These are phyloP conservation scores for Pholiota microspora DNA, from an alignment of 768 basidiomycete genomes.

Conservation along the genomic window DNA sequence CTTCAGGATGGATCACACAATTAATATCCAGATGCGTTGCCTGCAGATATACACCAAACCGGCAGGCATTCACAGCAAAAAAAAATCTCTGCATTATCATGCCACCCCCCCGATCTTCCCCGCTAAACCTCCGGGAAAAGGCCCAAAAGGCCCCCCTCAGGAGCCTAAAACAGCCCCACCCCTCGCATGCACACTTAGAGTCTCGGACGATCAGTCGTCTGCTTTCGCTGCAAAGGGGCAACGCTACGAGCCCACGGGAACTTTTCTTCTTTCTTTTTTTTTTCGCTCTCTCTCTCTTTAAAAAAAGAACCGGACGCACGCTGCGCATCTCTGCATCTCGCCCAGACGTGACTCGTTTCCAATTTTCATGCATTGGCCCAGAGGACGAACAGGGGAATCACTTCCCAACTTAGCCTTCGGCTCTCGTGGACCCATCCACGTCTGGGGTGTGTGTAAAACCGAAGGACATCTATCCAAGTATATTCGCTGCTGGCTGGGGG, in stretches of 20 bases:
- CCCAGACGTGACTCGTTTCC: background rate
- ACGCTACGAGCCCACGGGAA: background rate
- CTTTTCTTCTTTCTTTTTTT: background rate
- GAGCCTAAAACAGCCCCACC: background rate
- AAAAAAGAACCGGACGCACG: background rate
- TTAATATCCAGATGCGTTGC: background rate
- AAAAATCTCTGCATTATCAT: too few species aligned
- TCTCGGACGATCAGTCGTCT: background rate
- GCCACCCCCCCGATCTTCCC: too few species aligned
- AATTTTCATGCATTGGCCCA: background rate
- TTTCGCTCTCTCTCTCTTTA: too few species aligned
- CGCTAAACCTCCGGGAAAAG: background rate
- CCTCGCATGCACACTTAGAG: background rate
- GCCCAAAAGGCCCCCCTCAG: background rate
- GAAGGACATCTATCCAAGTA: background rate
- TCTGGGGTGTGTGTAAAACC: background rate
- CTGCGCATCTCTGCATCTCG: constrained; percentile 1
- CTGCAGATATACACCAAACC: background rate
- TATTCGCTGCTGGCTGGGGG: background rate
- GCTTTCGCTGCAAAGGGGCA: background rate
- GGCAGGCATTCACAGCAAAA: background rate
- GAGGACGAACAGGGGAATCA: constrained; percentile 1
- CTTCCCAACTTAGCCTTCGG: constrained; percentile 1
- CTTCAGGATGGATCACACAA: background rate
- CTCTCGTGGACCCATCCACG: background rate